Evolutionary conservation across 352 stramenopile species (phyloP), one percentile per base, ranked within the genome.

Genomic region (Saprolegnia diclina): DNA sequence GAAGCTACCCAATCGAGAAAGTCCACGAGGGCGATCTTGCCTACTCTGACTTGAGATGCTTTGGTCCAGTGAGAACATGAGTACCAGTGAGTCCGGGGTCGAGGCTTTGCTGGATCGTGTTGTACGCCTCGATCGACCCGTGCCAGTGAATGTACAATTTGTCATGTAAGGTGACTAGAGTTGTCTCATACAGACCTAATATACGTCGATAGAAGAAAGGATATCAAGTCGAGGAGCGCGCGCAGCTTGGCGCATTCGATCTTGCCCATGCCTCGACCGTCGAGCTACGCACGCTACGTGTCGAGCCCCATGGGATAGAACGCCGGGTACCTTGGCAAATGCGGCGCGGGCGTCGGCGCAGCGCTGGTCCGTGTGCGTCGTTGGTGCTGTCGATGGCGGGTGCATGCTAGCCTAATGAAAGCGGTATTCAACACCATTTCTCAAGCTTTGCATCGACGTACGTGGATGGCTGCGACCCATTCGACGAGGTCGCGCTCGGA

Each of bases 181-280:
- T 13, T 10, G 55, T 38, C 53, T n/a, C 9, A 48, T 54, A 19
- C 13, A 52, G 35, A 24, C 29, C 1, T 22, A 19, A 68, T 29
- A 40, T 32, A 61, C 42, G 42, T 48, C 11, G 42, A 14, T 3
- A 26, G 19, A 37, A 32, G 26, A 38, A 77, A 83, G 74, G 81
- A 89, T 88, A 89, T 88, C 53, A 70, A 74, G 73, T 75, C 76
- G n/a, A 91, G 73, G 1, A 91, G 65, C 1, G 68, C 40, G 5
- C 61, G 76, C 0, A 91, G 71, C 52, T 83, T 88, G 24, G 68
- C 67, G 14, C 52, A 57, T 21, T 88, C 79, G 26, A 89, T 67
- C 59, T 74, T 77, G 24, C 78, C 76, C 0, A 67, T 80, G 21
- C 75, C 72, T 18, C 72, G 71, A 37, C 65, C 56, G 72, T 90